phyloP scores from a whole-genome alignment of 768 basidiomycete genomes.

The Strobilomyces echinocephalus region DNA sequence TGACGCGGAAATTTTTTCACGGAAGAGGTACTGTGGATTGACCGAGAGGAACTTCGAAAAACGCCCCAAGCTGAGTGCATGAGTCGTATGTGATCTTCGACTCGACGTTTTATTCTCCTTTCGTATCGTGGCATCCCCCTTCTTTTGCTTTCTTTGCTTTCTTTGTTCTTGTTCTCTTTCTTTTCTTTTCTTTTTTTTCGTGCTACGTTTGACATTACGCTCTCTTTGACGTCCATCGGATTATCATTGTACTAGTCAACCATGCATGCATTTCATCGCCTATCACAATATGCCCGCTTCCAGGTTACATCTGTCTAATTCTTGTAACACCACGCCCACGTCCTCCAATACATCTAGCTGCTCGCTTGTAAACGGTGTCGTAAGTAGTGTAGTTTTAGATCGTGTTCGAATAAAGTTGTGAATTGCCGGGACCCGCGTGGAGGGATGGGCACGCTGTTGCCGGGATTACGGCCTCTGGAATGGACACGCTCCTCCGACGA shows the following conservation, averaged over 20 bases:
- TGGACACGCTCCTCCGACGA: slow-evolving; percentile 11
- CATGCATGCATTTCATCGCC: slow-evolving; percentile 23
- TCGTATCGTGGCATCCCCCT: neutral
- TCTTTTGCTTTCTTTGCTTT: neutral
- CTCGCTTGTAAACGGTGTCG: slow-evolving; percentile 14
- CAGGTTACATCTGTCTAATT: slow-evolving; percentile 28
- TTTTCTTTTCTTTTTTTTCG: neutral
- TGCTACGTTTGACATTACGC: slow-evolving; percentile 14
- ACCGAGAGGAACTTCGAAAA: slow-evolving; percentile 24
- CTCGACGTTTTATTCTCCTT: slow-evolving; percentile 5
- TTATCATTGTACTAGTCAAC: slow-evolving; percentile 22
- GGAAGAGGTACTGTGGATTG: slow-evolving; percentile 22
- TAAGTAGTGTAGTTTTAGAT: slow-evolving; percentile 29
- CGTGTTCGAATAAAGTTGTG: slow-evolving; percentile 18
- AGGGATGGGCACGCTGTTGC: slow-evolving; percentile 14
- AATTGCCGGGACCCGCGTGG: neutral
- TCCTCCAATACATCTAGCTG: slow-evolving; percentile 17
- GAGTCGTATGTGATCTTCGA: slow-evolving; percentile 11
- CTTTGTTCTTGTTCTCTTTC: neutral
- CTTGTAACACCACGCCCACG: slow-evolving; percentile 25
- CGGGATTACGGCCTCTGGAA: slow-evolving; percentile 28
- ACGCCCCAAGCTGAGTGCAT: slow-evolving; percentile 25
- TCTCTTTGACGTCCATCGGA: slow-evolving; percentile 21
- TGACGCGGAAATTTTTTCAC: slow-evolving; percentile 22
- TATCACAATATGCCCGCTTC: slow-evolving; percentile 21